Base-by-base conservation (phyloP, 2,329 filamentous ascomycete genomes). In the Fusarium oligoseptatum region DNA sequence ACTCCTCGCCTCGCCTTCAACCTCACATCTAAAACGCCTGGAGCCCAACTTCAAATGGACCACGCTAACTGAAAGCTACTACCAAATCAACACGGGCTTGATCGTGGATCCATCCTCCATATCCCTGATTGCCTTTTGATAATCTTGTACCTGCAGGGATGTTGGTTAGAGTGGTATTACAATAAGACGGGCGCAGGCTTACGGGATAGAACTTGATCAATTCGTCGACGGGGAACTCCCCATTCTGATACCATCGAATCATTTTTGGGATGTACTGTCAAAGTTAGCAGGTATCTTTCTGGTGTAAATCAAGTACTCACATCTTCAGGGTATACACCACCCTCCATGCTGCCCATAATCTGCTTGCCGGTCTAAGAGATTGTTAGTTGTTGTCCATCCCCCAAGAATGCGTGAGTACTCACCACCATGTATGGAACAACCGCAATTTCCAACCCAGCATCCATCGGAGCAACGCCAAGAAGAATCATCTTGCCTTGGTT, bases 401-500 rank as follows among this genome's bases (percentile, higher is more conserved):
- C 2, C 34, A 15, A 11, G 8, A 29, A 2, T 24, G 3, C 2
- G 0, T 11, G 7, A 17, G 14, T 27, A 27, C 55, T 58, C 34
- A 58, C 55, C 1, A 58, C 55, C 55, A 58, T 58, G 22, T 58
- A 58, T 5, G 55, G 55, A 2, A 58, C 60, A 14, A 70, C 27
- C 0, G 56, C 41, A 20, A 71, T 52, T 39, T 64, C 41, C 8
- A 71, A n/a, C 2, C 48, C n/a, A 3, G 68, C 65, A 11, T 71
- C 65, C 20, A 48, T 60, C 4, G 65, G 58, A 4, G 65, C 60
- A 41, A 68, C 65, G 4, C 68, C 68, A n/a, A 71, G 43, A 10
- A 68, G 48, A 15, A 71, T 61, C 65, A 71, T 65, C 24, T 71
- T 64, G 12, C 68, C 68, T 27, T 56, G 43, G 11, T 64, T 61